Evolutionary conservation across 345 rosid species (phyloP).

Genomic region (Bruguiera parviflora): DNA sequence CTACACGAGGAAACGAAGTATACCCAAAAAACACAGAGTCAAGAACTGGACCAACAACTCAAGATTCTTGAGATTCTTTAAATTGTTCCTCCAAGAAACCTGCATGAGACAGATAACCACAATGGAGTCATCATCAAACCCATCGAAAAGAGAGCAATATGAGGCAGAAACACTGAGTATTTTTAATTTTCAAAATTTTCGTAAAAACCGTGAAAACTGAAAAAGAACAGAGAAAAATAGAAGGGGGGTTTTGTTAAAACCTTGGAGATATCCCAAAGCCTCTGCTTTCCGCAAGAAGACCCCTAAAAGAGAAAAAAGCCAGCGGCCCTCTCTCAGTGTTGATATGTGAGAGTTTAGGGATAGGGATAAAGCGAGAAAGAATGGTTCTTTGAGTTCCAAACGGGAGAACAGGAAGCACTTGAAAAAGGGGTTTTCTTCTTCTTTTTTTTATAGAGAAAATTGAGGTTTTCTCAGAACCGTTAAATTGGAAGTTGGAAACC

Average conservation of each 20-base stretch:
- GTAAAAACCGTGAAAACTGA: neutral
- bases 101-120: neutral
- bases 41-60: constrained; percentile 1
- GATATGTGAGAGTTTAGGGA: neutral
- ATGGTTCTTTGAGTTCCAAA: neutral
- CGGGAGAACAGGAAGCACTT: neutral
- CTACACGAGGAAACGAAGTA: neutral
- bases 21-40: constrained; percentile 2
- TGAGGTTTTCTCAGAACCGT: too few relatives aligned
- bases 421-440: neutral
- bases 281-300: neutral
- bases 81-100: neutral
- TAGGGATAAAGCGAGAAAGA: neutral
- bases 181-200: too few relatives aligned
- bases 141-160: too few relatives aligned
- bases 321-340: neutral
- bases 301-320: neutral
- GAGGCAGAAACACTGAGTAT: too few relatives aligned
- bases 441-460: too few relatives aligned
- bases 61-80: constrained; percentile 11
- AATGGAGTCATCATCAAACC: too few relatives aligned
- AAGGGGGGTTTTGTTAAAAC: neutral
- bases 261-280: neutral
- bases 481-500: too few relatives aligned
- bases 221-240: neutral